These are phyloP conservation scores for Microdochium trichocladiopsis DNA, from an alignment of 2,329 filamentous ascomycete species.

Conservation along the genomic window DNA sequence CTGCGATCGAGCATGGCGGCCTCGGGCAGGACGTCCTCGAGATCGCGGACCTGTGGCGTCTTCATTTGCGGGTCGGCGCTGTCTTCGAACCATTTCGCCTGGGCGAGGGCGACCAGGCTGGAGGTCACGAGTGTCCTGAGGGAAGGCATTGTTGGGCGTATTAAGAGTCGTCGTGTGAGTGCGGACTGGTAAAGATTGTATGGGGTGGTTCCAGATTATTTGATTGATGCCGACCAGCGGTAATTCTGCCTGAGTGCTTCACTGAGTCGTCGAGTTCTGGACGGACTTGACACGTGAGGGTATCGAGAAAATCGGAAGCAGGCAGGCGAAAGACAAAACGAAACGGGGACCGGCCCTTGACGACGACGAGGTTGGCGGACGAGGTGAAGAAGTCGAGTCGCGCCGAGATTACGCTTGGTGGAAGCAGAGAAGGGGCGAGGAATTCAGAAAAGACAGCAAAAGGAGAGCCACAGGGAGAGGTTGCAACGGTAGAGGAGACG, in stretches of 20 bases:
- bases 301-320: background rate
- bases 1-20: slow-evolving; percentile 1
- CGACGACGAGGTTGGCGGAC: background rate
- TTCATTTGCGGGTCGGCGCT: slow-evolving; percentile 11
- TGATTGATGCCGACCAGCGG: background rate
- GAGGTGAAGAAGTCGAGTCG: background rate
- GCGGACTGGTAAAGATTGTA: background rate
- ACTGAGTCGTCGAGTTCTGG: too few species aligned
- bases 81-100: background rate
- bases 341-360: background rate
- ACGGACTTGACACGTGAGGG: background rate
- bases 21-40: slow-evolving; percentile 19
- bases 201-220: too few species aligned
- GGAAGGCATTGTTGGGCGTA: background rate
- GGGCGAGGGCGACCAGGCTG: background rate
- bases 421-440: background rate
- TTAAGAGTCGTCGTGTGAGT: background rate
- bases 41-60: slow-evolving; percentile 6
- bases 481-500: too few species aligned
- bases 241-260: background rate
- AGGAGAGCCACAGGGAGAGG: too few species aligned
- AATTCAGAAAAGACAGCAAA: background rate
- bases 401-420: background rate
- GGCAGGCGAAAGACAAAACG: background rate
- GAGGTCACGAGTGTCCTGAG: background rate